Evolutionary conservation across 2,329 filamentous ascomycete genomes (phyloP).

Genomic region (Pestalotiopsis sp.): DNA sequence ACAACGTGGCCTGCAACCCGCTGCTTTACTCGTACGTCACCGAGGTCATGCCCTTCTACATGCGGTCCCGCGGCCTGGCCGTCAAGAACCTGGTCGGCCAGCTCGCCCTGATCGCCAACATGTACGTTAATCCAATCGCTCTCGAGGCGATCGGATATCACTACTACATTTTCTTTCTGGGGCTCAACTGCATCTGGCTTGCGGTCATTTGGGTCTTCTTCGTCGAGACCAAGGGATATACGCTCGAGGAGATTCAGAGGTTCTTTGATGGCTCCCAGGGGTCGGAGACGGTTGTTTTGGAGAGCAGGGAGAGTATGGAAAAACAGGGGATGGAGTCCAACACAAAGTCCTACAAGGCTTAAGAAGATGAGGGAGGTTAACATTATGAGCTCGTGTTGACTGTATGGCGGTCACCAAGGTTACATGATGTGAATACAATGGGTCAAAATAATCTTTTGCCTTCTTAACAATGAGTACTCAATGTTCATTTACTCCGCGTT

Average conservation of each 20-base stretch:
- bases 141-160: conserved; percentile 16
- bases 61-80: conserved; percentile 54
- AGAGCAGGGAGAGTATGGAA: background rate
- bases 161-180: conserved; percentile 23
- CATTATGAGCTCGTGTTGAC: background rate
- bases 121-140: conserved; percentile 19
- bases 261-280: background rate
- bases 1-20: conserved; percentile 14
- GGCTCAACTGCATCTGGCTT: conserved; percentile 18
- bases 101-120: conserved; percentile 16
- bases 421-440: background rate
- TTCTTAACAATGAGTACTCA: too few relatives aligned
- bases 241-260: conserved; percentile 19
- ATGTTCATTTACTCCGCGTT: too few relatives aligned
- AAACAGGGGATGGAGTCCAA: background rate
- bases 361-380: background rate
- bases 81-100: conserved; percentile 19
- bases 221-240: conserved; percentile 19
- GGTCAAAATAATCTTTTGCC: too few relatives aligned
- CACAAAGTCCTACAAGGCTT: background rate
- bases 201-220: conserved; percentile 20
- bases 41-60: conserved; percentile 71
- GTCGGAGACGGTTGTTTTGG: background rate
- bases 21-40: conserved; percentile 52
- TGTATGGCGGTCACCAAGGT: background rate